A percentile compares a stretch with the other conserved stretches of the same genome.
These are phyloP conservation scores for Pichia terricola DNA, from an alignment of 1,139 yeast species.

Conservation along the genomic window DNA sequence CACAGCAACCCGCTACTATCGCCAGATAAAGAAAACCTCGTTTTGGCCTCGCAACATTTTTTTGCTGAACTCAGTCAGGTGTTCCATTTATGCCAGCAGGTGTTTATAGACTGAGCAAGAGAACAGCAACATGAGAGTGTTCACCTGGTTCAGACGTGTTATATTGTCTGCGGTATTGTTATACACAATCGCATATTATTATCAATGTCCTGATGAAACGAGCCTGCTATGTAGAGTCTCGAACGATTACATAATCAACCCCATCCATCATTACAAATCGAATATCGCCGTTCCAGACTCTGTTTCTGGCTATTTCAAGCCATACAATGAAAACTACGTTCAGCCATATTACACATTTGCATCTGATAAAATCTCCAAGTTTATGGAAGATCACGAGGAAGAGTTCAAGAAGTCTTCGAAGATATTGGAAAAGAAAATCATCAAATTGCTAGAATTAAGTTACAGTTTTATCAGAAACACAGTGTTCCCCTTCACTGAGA, in stretches of 20 bases:
- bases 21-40: no score
- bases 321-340: constrained; percentile 11
- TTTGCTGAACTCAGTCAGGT: no score
- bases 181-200: no score
- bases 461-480: constrained; percentile 2
- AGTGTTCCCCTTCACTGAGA: constrained; percentile 4
- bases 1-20: not conserved
- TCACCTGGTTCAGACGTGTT: no score
- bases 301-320: constrained; percentile 9
- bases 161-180: no score
- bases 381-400: constrained; percentile 6
- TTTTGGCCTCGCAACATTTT: no score
- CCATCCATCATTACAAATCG: not conserved
- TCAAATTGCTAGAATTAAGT: not conserved
- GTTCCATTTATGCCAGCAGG: no score
- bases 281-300: not conserved
- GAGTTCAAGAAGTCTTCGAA: constrained; percentile 4
- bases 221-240: no score
- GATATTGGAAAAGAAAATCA: not conserved
- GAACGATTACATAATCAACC: no score
- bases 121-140: no score
- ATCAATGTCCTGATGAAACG: no score
- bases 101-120: no score
- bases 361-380: not conserved
- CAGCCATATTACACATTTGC: constrained; percentile 2